Conservation (phyloP, 192 early-diverging fungal species). For the Tieghemiomyces parasiticus region DNA sequence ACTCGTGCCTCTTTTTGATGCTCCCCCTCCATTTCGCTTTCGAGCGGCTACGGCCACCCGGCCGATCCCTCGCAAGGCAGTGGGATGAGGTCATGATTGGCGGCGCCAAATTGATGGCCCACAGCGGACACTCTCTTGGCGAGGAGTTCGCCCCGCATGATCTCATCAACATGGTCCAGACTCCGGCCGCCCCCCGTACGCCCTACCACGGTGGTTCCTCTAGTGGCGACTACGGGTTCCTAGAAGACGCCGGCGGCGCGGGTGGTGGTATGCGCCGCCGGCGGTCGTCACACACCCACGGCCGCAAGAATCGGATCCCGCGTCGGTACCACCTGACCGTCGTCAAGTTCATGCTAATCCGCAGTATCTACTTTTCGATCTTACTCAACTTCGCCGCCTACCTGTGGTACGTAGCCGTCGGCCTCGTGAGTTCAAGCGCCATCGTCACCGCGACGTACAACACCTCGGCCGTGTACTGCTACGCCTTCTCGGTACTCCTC, state of each 20-base stretch:
- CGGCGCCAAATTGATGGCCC: slow-evolving; percentile 22
- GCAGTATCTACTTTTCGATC: slow-evolving; percentile 28
- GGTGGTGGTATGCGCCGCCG: slow-evolving; percentile 2
- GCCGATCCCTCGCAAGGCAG: slow-evolving; percentile 18
- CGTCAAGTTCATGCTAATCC: slow-evolving; percentile 13
- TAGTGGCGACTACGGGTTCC: neutral
- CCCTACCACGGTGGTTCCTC: neutral
- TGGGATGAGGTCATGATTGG: slow-evolving; percentile 23
- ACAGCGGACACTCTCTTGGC: slow-evolving; percentile 11
- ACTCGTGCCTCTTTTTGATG: slow-evolving; percentile 26
- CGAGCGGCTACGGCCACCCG: slow-evolving; percentile 21
- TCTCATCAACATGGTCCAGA: neutral
- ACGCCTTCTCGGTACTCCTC: slow-evolving; percentile 57
- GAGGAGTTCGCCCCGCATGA: neutral
- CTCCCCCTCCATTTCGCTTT: slow-evolving; percentile 23
- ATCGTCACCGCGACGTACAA: slow-evolving; percentile 74
- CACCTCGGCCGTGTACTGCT: slow-evolving; percentile 69
- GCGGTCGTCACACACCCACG: slow-evolving; percentile 2
- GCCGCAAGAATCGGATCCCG: slow-evolving; percentile 14
- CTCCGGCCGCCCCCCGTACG: neutral
- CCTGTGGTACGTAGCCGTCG: slow-evolving; percentile 64
- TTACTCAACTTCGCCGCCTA: slow-evolving; percentile 53
- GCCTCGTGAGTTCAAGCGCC: slow-evolving; percentile 55
- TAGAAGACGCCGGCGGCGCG: slow-evolving; percentile 5
- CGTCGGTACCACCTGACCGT: slow-evolving; percentile 15